Conservation (phyloP, 345 rosid genomes). For the Murraya koenigii region DNA sequence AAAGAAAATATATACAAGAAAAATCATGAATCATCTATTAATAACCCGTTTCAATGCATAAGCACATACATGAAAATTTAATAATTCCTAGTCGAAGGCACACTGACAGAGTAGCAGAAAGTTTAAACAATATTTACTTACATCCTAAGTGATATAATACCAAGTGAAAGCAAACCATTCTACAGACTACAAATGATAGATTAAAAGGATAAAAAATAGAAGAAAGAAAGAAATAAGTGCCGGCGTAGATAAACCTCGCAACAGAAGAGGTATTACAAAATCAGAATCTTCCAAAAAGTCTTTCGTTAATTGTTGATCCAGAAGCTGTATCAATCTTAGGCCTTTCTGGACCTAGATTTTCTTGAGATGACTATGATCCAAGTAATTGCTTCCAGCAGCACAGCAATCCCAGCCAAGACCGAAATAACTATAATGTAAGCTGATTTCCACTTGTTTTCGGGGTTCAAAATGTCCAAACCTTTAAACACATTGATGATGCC, state of each 20-base stretch:
- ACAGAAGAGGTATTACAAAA: slow-evolving; percentile 7
- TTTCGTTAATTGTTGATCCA: neutral
- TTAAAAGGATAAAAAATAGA: neutral
- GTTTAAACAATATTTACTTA: neutral
- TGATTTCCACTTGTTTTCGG: slow-evolving; percentile 48
- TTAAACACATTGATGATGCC: slow-evolving; percentile 72
- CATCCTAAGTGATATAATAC: neutral
- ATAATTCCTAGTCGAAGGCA: neutral
- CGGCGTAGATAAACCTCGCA: slow-evolving; percentile 1
- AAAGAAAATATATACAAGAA: neutral
- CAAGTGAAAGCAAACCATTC: slow-evolving; percentile 11
- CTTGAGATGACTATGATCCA: slow-evolving; percentile 68
- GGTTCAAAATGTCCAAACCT: slow-evolving; percentile 63
- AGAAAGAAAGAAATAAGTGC: neutral
- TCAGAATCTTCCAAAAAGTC: neutral
- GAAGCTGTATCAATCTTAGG: slow-evolving; percentile 40
- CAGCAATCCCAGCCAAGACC: slow-evolving; percentile 52
- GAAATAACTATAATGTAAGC: slow-evolving; percentile 47
- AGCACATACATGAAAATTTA: neutral
- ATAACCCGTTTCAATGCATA: neutral
- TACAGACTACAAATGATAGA: slow-evolving; percentile 7
- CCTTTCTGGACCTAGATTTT: slow-evolving; percentile 54
- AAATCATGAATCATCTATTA: neutral
- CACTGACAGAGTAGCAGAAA: neutral
- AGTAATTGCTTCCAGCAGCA: slow-evolving; percentile 63